These are phyloP conservation scores for Nasturtium officinale DNA, from an alignment of 345 rosid genomes.

Conservation along the genomic window DNA sequence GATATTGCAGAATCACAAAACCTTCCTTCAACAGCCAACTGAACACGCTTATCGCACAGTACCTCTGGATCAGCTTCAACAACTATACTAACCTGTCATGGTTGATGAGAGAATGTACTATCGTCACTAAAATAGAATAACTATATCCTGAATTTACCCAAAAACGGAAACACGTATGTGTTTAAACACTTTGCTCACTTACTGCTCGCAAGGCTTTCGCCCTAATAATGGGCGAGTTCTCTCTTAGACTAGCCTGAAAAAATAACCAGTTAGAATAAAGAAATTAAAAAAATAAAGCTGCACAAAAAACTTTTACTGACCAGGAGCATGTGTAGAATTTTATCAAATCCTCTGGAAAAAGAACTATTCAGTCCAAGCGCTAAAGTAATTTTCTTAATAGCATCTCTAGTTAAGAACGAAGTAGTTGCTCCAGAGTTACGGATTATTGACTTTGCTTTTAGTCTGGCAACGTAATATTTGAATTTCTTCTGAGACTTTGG, in stretches of 20 bases:
- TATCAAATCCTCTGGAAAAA: slow-evolving; percentile 95
- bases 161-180: slow-evolving; percentile 9
- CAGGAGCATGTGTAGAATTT: slow-evolving; percentile 95
- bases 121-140: slow-evolving; percentile 35
- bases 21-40: slow-evolving; percentile 97
- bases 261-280: slow-evolving; percentile 31
- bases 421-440: slow-evolving; percentile 70
- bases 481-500: slow-evolving; percentile 73
- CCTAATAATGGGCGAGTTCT: slow-evolving; percentile 92
- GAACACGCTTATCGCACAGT: slow-evolving; percentile 86
- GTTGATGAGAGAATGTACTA: slow-evolving; percentile 40
- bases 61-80: slow-evolving; percentile 99
- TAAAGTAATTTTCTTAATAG: slow-evolving; percentile 78
- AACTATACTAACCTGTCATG: slow-evolving; percentile 84
- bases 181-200: slow-evolving; percentile 44
- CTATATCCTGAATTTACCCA: slow-evolving; percentile 16
- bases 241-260: slow-evolving; percentile 92
- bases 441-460: slow-evolving; percentile 78
- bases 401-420: slow-evolving; percentile 69
- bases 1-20: slow-evolving; percentile 99
- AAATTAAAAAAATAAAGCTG: background rate
- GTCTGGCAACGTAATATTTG: slow-evolving; percentile 69
- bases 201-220: slow-evolving; percentile 97
- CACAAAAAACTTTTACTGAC: slow-evolving; percentile 54
- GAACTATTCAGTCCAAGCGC: slow-evolving; percentile 90